Conservation (phyloP, 371 early-diverging fungal species). For the Polyrhizophydium stewartii region DNA sequence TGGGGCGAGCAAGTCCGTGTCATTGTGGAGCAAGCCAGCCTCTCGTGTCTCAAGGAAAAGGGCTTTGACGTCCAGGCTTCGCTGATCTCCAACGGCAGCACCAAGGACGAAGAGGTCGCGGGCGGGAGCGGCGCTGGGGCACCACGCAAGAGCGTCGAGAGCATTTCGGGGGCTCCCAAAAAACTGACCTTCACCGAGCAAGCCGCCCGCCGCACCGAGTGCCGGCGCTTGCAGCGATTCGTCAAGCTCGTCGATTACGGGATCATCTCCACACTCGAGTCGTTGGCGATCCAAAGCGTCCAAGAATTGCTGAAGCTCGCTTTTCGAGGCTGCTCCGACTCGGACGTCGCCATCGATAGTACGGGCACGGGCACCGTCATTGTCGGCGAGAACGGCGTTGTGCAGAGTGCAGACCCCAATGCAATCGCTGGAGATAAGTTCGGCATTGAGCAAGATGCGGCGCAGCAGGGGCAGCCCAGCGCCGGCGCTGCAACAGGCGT, state of each 20-base stretch:
- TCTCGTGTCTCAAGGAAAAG: constrained; percentile 35
- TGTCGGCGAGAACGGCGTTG: constrained; percentile 8
- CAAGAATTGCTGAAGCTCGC: constrained; percentile 32
- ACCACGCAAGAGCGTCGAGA: constrained; percentile 1
- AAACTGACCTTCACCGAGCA: constrained; percentile 53
- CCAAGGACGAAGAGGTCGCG: not conserved
- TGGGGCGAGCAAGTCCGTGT: constrained; percentile 29
- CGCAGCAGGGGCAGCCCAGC: not conserved
- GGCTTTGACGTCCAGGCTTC: constrained; percentile 35
- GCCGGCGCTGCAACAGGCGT: constrained; percentile 9
- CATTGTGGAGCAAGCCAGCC: constrained; percentile 38
- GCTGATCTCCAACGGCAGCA: constrained; percentile 2
- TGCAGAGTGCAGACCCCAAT: not conserved
- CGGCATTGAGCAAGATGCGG: not conserved
- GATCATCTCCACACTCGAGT: constrained; percentile 41
- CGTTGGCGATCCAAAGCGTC: constrained; percentile 36
- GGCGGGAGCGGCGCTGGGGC: not conserved
- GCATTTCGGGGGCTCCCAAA: not conserved
- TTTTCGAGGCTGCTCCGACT: constrained; percentile 39
- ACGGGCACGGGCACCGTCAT: constrained; percentile 25
- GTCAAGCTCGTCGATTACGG: constrained; percentile 52
- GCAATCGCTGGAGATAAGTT: not conserved
- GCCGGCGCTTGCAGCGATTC: constrained; percentile 47
- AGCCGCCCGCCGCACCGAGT: constrained; percentile 47
- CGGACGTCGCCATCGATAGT: constrained; percentile 39